A percentile compares a stretch with the other conserved stretches of the same genome.
Evolutionary conservation across 73 alveolate genomes (phyloP).

Genomic region (Symbiodinium pilosum): DNA sequence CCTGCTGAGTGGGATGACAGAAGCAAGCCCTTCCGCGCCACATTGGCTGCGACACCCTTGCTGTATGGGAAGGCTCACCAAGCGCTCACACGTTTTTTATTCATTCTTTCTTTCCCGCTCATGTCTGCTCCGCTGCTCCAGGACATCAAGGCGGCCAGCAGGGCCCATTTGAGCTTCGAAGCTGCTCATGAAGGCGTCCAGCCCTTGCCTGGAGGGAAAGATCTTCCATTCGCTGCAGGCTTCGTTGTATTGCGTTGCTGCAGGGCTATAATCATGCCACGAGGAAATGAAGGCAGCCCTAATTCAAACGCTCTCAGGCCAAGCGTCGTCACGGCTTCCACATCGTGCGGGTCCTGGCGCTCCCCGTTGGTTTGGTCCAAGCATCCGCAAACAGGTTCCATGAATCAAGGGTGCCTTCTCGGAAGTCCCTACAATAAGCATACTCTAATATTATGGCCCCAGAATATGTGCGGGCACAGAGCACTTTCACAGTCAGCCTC

Average conservation of each 20-base stretch:
- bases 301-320: not conserved
- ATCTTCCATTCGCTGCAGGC: too few relatives aligned
- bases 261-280: not conserved
- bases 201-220: conserved; percentile 15
- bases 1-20: too few relatives aligned
- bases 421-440: too few relatives aligned
- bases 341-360: not conserved
- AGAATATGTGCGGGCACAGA: not conserved
- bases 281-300: not conserved
- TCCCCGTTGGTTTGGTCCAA: too few relatives aligned
- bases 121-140: not conserved
- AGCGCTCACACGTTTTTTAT: too few relatives aligned
- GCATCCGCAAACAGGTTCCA: too few relatives aligned
- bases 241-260: too few relatives aligned
- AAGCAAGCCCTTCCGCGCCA: too few relatives aligned
- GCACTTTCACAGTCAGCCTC: conserved; percentile 35
- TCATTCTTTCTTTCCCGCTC: too few relatives aligned
- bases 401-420: too few relatives aligned
- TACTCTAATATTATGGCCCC: not conserved
- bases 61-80: too few relatives aligned
- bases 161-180: conserved; percentile 58
- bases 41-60: too few relatives aligned
- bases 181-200: conserved; percentile 60
- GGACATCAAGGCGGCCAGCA: conserved; percentile 20
- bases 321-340: not conserved